Evolutionary conservation across 1,284 basidiomycete species (phyloP).

Genomic region (Pyrrhoderma noxium): DNA sequence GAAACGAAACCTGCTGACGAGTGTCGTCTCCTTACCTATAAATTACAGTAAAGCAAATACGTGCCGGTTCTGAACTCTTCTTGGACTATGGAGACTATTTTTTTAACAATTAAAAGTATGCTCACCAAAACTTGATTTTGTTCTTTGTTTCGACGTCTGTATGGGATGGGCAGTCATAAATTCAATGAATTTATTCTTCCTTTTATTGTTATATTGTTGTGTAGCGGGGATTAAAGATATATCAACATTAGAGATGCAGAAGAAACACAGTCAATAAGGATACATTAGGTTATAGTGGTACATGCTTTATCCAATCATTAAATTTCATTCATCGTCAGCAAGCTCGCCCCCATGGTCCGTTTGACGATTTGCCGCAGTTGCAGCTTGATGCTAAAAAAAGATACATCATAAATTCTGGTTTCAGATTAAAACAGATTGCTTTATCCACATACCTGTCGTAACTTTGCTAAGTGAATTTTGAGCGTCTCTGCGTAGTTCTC

Average conservation of each 20-base stretch:
- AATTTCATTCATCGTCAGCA: not conserved
- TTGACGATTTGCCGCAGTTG: conserved; percentile 9
- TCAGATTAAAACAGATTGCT: not conserved
- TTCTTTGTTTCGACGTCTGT: too few species aligned
- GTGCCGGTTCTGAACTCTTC: conserved; percentile 38
- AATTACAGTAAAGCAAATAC: conserved; percentile 29
- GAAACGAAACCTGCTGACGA: not conserved
- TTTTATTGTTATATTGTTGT: too few species aligned
- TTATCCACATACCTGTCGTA: conserved; percentile 61
- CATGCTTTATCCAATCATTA: not conserved
- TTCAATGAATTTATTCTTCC: too few species aligned
- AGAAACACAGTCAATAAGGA: not conserved
- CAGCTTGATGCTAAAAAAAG: conserved; percentile 12
- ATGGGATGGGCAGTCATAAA: too few species aligned
- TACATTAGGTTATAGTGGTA: not conserved
- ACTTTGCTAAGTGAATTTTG: conserved; percentile 84
- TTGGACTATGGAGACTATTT: conserved; percentile 46
- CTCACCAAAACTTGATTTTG: too few species aligned
- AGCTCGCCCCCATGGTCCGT: conserved; percentile 1
- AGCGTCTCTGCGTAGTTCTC: conserved; percentile 91
- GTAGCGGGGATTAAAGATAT: too few species aligned
- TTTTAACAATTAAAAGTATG: conserved; percentile 25
- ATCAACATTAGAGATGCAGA: not conserved
- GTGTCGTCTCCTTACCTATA: conserved; percentile 1
- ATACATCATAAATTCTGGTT: not conserved